A percentile compares a stretch with the other conserved stretches of the same genome.
Evolutionary conservation across 148 eudicot species (phyloP).

Genomic region (Heliosperma pusillum): DNA sequence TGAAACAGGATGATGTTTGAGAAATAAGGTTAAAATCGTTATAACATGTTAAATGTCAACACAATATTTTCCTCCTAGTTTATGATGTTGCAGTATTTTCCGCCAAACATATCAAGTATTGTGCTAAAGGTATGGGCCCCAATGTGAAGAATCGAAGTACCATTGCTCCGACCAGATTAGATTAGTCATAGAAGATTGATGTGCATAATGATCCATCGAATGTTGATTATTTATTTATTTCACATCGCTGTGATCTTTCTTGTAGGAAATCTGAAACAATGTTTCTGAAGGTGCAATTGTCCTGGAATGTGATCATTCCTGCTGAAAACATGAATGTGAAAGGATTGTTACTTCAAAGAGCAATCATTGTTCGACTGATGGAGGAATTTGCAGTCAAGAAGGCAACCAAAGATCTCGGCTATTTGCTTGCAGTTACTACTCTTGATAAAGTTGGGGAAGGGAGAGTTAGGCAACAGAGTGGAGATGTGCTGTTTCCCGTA

Average conservation of each 20-base stretch:
- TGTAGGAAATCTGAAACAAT: slow-evolving; percentile 25
- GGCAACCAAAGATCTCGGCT: slow-evolving; percentile 60
- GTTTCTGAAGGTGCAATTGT: slow-evolving; percentile 50
- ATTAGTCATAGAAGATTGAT: neutral
- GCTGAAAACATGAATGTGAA: slow-evolving; percentile 51
- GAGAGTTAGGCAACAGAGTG: slow-evolving; percentile 53
- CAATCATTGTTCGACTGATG: slow-evolving; percentile 49
- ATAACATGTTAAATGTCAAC: neutral
- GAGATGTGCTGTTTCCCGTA: slow-evolving; percentile 71
- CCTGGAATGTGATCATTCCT: slow-evolving; percentile 66
- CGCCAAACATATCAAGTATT: neutral
- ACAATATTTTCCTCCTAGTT: neutral
- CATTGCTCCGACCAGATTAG: neutral
- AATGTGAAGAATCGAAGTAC: neutral
- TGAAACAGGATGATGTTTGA: neutral
- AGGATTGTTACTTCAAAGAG: slow-evolving; percentile 57
- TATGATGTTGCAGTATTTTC: neutral
- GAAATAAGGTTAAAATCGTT: neutral
- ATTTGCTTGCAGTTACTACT: slow-evolving; percentile 56
- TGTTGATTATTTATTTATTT: neutral
- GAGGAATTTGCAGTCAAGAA: slow-evolving; percentile 59
- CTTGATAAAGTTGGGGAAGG: slow-evolving; percentile 58
- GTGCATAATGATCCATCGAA: neutral
- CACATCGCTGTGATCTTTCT: neutral
- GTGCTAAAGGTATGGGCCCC: neutral